Evolutionary conservation across 2,329 filamentous ascomycete species (phyloP).

Genomic region (Blumeriella jaapii): DNA sequence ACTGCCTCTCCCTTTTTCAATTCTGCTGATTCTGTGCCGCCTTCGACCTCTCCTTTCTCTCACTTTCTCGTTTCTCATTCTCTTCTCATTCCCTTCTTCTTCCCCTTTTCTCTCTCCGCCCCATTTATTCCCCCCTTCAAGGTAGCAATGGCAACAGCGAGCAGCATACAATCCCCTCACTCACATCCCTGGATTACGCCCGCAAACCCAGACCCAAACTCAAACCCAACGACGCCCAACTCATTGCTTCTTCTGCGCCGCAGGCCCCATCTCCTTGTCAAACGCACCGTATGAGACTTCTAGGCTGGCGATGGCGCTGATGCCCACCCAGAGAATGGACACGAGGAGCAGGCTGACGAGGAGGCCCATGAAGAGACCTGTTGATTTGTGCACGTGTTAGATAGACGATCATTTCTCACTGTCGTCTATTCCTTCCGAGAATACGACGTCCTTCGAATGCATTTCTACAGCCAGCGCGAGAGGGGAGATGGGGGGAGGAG

Average conservation of each 20-base stretch:
- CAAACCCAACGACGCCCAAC: constrained; percentile 13
- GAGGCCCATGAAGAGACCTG: constrained; percentile 83
- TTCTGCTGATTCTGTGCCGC: no score
- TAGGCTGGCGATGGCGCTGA: constrained; percentile 66
- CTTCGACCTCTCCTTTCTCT: no score
- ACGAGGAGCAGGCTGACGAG: constrained; percentile 60
- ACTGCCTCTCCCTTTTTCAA: no score
- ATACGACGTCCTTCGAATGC: background rate
- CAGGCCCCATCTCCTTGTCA: constrained; percentile 89
- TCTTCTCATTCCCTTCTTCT: no score
- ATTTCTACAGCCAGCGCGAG: background rate
- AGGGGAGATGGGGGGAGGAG: background rate
- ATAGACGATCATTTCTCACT: background rate
- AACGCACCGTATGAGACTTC: constrained; percentile 91
- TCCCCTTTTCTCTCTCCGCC: no score
- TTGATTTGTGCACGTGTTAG: no score
- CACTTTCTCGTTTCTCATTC: no score
- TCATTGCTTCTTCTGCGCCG: constrained; percentile 61
- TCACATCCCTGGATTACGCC: no score
- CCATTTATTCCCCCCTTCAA: no score
- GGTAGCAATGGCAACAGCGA: no score
- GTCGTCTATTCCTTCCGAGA: background rate
- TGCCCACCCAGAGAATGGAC: constrained; percentile 65
- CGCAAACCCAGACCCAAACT: background rate
- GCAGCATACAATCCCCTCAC: no score